Percentiles rank a stretch among this genome's conserved stretches.
phyloP scores from a whole-genome alignment of 1,139 yeast species.

The Debaryomycetaceae sp. region DNA sequence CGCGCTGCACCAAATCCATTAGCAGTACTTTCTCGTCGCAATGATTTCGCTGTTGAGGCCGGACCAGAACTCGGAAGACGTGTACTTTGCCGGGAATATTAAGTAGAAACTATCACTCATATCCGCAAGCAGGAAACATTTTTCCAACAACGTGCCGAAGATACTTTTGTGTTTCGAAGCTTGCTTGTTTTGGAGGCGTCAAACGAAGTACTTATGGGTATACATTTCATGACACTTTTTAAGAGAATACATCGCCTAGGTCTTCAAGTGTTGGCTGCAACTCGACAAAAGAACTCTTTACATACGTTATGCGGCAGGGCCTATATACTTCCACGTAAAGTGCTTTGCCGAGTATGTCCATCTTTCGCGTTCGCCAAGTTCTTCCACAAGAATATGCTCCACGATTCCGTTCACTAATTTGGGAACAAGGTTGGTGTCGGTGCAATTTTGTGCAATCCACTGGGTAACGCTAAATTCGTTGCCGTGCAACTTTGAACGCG shows the following conservation, averaged over 20 bases:
- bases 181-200: not conserved
- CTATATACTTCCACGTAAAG: conserved; percentile 11
- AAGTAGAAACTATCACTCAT: no score
- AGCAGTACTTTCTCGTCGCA: no score
- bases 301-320: no score
- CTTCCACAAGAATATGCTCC: conserved; percentile 12
- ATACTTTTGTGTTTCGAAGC: no score
- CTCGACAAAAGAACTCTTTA: not conserved
- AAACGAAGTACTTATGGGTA: not conserved
- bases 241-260: conserved; percentile 1
- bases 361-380: conserved; percentile 7
- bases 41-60: no score
- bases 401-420: conserved; percentile 18
- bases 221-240: not conserved
- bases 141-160: no score
- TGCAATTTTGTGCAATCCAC: not conserved
- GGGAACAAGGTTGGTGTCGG: conserved; percentile 8
- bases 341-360: conserved; percentile 17
- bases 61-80: no score
- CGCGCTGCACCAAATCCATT: no score
- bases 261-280: not conserved
- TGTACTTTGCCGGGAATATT: no score
- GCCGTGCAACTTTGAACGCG: conserved; percentile 1
- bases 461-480: not conserved
- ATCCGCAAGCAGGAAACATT: no score